Conservation (phyloP, 1,284 basidiomycete species). For the Agaricales sp. region DNA sequence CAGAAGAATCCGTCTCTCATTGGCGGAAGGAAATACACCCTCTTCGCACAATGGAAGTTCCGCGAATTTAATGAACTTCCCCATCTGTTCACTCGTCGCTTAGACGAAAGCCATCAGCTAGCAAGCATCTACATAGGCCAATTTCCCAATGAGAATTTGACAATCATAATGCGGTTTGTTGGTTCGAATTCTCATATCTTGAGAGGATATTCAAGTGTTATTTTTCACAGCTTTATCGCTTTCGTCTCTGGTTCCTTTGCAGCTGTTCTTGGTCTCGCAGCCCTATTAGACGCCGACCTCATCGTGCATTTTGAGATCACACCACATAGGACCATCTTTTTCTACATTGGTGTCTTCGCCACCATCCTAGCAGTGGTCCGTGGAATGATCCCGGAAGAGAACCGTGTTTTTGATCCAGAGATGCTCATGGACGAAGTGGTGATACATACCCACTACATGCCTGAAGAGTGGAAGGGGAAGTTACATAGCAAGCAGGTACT, state of each 20-base stretch:
- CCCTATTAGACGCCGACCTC: slow-evolving; percentile 86
- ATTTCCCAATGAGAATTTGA: slow-evolving; percentile 91
- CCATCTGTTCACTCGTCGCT: slow-evolving; percentile 80
- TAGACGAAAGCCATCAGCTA: slow-evolving; percentile 81
- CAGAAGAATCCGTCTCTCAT: slow-evolving; percentile 97
- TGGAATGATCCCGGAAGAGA: slow-evolving; percentile 95
- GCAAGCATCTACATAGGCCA: slow-evolving; percentile 96
- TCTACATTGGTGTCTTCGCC: slow-evolving; percentile 87
- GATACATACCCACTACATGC: slow-evolving; percentile 92
- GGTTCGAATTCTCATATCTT: neutral
- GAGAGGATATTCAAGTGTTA: slow-evolving; percentile 2
- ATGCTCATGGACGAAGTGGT: slow-evolving; percentile 86
- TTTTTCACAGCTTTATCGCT: slow-evolving; percentile 70
- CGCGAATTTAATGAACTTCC: slow-evolving; percentile 98
- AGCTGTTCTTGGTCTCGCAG: slow-evolving; percentile 85
- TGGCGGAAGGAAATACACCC: slow-evolving; percentile 86
- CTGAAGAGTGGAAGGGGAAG: slow-evolving; percentile 81
- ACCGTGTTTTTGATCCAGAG: slow-evolving; percentile 89
- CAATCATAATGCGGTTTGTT: slow-evolving; percentile 77
- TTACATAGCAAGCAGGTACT: slow-evolving; percentile 80
- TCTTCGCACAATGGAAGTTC: slow-evolving; percentile 96
- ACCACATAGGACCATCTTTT: slow-evolving; percentile 84
- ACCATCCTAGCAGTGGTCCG: slow-evolving; percentile 81
- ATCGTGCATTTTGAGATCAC: slow-evolving; percentile 94
- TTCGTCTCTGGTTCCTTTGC: slow-evolving; percentile 96